A percentile compares a stretch with the other conserved stretches of the same genome.
phyloP scores from a whole-genome alignment of 2,329 filamentous ascomycete genomes.

The Nothopassalora personata region DNA sequence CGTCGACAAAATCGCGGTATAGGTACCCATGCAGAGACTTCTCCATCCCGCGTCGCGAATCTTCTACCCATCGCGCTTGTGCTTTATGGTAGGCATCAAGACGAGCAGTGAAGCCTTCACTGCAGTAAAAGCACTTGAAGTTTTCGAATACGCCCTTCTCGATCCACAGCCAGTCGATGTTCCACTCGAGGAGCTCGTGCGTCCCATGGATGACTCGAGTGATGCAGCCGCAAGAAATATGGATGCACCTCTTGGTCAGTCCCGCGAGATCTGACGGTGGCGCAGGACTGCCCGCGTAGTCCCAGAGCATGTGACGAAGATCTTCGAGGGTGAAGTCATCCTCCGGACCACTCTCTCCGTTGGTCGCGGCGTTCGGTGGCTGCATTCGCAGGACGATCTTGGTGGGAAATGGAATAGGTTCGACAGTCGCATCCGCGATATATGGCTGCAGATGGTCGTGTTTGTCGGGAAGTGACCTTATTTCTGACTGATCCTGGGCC shows the following conservation, averaged over 20 bases:
- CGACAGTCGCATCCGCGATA: too few species aligned
- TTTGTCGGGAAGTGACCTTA: too few species aligned
- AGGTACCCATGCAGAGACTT: background rate
- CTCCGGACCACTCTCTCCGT: background rate
- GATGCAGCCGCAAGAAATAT: background rate
- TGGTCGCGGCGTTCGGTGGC: too few species aligned
- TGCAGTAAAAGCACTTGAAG: background rate
- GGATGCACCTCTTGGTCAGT: background rate
- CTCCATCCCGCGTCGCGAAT: background rate
- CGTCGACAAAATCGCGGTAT: background rate
- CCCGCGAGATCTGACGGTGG: background rate
- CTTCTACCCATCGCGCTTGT: background rate
- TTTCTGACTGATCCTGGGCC: too few species aligned
- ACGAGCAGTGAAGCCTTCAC: background rate
- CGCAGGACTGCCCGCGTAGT: background rate
- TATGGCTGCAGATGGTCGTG: too few species aligned
- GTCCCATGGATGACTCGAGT: background rate
- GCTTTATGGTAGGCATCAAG: background rate
- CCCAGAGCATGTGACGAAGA: background rate
- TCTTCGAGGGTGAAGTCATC: background rate
- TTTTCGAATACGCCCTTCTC: background rate
- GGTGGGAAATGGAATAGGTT: too few species aligned
- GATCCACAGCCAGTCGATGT: background rate
- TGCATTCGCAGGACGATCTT: too few species aligned
- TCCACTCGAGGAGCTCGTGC: background rate